Conservation (phyloP, 2,329 filamentous ascomycete genomes). For the Xylariaceae sp. region DNA sequence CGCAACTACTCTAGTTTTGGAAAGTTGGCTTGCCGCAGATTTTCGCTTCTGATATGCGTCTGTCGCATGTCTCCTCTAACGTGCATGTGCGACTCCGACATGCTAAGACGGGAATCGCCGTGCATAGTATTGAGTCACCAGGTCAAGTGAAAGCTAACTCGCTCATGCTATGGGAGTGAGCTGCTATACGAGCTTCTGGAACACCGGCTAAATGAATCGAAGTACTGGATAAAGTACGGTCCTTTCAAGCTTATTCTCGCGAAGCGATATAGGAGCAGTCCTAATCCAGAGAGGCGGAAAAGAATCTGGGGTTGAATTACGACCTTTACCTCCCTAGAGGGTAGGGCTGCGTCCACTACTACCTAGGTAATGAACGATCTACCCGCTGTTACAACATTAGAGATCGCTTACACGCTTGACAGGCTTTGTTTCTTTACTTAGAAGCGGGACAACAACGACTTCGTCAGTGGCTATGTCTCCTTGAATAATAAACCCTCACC, state of each 20-base stretch:
- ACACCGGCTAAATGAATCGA: slow-evolving; percentile 33
- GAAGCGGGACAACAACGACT: slow-evolving; percentile 22
- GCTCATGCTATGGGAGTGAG: slow-evolving; percentile 8
- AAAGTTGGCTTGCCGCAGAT: slow-evolving; percentile 13
- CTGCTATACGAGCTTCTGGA: slow-evolving; percentile 32
- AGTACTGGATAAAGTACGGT: slow-evolving; percentile 27
- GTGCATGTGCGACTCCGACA: slow-evolving; percentile 26
- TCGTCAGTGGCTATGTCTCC: slow-evolving; percentile 13
- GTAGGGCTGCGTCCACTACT: slow-evolving; percentile 32
- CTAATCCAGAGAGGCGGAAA: slow-evolving; percentile 24
- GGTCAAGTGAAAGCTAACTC: slow-evolving; percentile 15
- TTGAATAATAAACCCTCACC: background rate
- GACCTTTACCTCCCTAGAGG: slow-evolving; percentile 18
- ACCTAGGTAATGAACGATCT: slow-evolving; percentile 26
- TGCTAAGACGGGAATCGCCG: slow-evolving; percentile 29
- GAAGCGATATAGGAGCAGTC: slow-evolving; percentile 8
- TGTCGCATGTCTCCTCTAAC: slow-evolving; percentile 28
- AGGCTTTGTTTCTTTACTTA: slow-evolving; percentile 29
- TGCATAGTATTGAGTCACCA: slow-evolving; percentile 22
- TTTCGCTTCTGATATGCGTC: slow-evolving; percentile 24
- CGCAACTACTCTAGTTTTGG: slow-evolving; percentile 15
- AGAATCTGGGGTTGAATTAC: slow-evolving; percentile 31
- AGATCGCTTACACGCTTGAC: slow-evolving; percentile 22
- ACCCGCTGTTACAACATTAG: slow-evolving; percentile 21
- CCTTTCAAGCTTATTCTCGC: slow-evolving; percentile 17